phyloP scores from a whole-genome alignment of 2,329 filamentous ascomycete species.

The Penicillium sp. region DNA sequence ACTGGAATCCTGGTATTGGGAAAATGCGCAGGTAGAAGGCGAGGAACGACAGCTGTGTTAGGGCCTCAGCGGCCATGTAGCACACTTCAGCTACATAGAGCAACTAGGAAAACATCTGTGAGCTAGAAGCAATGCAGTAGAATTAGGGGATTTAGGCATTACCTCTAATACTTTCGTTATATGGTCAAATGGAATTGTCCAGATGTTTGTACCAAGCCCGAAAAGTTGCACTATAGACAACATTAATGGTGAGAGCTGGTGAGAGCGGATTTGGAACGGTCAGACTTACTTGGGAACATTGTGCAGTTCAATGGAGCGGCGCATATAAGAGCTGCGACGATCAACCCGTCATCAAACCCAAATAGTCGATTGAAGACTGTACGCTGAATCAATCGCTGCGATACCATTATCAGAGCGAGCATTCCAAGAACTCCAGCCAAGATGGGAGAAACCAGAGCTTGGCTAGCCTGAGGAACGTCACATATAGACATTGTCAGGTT shows the following conservation, averaged over 20 bases:
- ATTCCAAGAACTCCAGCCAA: slow-evolving; percentile 4
- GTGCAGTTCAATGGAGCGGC: slow-evolving; percentile 3
- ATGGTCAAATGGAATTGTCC: slow-evolving; percentile 2
- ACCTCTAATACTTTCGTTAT: slow-evolving; percentile 2
- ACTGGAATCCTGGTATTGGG: slow-evolving; percentile 25
- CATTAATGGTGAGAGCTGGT: not conserved
- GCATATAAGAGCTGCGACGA: slow-evolving; percentile 1
- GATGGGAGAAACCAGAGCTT: not conserved
- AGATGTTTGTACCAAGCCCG: slow-evolving; percentile 5
- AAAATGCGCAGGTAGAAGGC: slow-evolving; percentile 59
- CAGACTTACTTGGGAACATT: slow-evolving; percentile 2
- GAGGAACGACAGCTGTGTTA: slow-evolving; percentile 47
- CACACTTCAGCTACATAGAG: slow-evolving; percentile 32
- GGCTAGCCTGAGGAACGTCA: slow-evolving; percentile 1
- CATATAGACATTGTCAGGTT: slow-evolving; percentile 6
- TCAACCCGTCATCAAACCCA: slow-evolving; percentile 2
- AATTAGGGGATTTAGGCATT: too few relatives aligned
- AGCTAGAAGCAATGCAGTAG: not conserved
- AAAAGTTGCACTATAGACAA: not conserved
- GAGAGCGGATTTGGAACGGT: not conserved
- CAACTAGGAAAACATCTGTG: not conserved
- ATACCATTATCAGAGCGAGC: slow-evolving; percentile 1
- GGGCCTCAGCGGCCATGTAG: slow-evolving; percentile 48
- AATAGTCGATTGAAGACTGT: not conserved
- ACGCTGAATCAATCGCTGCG: not conserved